A percentile compares a stretch with the other conserved stretches of the same genome.
Conservation (phyloP, 164 flowering plant genomes). For the Macadamia integrifolia region DNA sequence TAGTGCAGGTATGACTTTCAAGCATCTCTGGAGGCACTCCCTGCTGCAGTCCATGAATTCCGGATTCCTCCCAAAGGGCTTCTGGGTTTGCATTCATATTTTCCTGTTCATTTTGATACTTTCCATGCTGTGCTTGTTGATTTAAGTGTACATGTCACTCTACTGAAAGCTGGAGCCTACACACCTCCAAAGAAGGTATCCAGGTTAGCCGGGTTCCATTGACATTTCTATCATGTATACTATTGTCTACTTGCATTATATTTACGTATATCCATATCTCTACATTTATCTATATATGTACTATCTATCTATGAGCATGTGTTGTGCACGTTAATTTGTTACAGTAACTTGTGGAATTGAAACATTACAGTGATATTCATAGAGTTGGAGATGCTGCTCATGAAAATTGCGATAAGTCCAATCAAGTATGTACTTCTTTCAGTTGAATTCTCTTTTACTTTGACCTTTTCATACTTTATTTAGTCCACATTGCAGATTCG, state of each 20-base stretch:
- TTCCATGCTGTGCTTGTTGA: constrained; percentile 91
- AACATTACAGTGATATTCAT: constrained; percentile 37
- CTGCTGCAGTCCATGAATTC: constrained; percentile 90
- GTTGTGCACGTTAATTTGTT: constrained; percentile 6
- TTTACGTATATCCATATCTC: neutral
- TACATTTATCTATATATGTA: neutral
- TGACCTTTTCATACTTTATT: constrained; percentile 2
- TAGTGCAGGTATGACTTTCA: constrained; percentile 52
- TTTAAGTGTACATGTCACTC: constrained; percentile 53
- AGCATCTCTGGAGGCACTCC: constrained; percentile 42
- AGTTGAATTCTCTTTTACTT: neutral
- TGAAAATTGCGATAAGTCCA: constrained; percentile 26
- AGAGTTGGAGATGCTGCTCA: constrained; percentile 21
- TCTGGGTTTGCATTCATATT: constrained; percentile 90
- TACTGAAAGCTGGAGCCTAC: constrained; percentile 53
- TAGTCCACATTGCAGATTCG: neutral
- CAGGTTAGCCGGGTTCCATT: constrained; percentile 62
- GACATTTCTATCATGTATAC: constrained; percentile 5
- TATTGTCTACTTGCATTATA: neutral
- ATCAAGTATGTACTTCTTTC: constrained; percentile 44
- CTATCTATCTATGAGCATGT: neutral
- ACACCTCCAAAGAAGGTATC: constrained; percentile 39
- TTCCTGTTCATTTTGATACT: constrained; percentile 90
- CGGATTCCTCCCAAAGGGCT: constrained; percentile 95
- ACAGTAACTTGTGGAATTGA: constrained; percentile 11